phyloP scores from a whole-genome alignment of 805 yeast species.

The Pachysolen tannophilus region DNA sequence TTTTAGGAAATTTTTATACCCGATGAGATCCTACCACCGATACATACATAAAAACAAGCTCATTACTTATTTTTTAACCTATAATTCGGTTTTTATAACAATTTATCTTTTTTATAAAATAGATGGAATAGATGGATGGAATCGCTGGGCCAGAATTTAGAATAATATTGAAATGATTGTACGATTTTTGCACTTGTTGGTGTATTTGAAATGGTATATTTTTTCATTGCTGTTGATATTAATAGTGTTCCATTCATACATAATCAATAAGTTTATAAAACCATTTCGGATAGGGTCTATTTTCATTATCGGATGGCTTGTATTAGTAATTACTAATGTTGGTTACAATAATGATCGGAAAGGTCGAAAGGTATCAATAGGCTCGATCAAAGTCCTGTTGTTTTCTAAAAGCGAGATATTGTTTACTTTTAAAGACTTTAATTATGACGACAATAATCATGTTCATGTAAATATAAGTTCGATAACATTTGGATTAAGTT shows the following conservation, averaged over 20 bases:
- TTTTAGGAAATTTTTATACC: too few relatives aligned
- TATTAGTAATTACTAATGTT: background rate
- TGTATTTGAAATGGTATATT: too few relatives aligned
- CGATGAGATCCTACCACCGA: too few relatives aligned
- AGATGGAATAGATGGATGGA: too few relatives aligned
- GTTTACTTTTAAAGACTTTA: background rate
- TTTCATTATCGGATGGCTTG: background rate
- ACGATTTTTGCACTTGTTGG: too few relatives aligned
- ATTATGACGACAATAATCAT: background rate
- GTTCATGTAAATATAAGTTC: background rate
- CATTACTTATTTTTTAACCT: too few relatives aligned
- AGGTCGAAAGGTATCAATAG: background rate
- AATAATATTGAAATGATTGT: too few relatives aligned
- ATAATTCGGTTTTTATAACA: too few relatives aligned
- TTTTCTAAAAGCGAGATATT: background rate
- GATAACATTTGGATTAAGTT: background rate
- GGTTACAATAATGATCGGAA: background rate
- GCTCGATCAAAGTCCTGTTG: too few relatives aligned
- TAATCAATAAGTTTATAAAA: background rate
- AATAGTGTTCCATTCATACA: background rate
- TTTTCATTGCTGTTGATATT: background rate
- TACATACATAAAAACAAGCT: too few relatives aligned
- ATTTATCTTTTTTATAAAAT: too few relatives aligned
- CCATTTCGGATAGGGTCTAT: background rate
- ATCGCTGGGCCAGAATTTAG: too few relatives aligned